A percentile compares a stretch with the other conserved stretches of the same genome.
These are phyloP conservation scores for Wickerhamiella sorbophila DNA, from an alignment of 805 yeast species.

Conservation along the genomic window DNA sequence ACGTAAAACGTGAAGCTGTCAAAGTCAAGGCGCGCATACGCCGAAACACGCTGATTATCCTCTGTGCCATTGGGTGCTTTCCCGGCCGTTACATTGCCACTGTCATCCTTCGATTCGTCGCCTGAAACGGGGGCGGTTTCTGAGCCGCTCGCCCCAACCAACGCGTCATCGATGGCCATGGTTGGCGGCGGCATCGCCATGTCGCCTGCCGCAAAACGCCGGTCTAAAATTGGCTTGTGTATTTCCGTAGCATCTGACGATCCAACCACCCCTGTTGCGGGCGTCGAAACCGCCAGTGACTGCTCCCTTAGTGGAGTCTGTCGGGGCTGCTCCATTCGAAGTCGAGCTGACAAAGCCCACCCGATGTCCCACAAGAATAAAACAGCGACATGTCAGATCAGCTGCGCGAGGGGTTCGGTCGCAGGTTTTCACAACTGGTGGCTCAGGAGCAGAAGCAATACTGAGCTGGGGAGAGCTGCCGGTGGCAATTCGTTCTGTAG, in stretches of 20 bases:
- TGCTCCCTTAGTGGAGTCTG: not conserved
- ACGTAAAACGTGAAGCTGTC: constrained; percentile 89
- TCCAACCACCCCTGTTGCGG: not conserved
- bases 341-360: constrained; percentile 1
- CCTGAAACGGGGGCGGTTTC: constrained; percentile 6
- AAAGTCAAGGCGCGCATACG: constrained; percentile 55
- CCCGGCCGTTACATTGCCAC: not conserved
- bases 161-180: not conserved
- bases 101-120: constrained; percentile 4
- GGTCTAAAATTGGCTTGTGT: not conserved
- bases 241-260: constrained; percentile 2
- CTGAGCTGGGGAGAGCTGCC: too few species aligned
- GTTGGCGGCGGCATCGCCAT: constrained; percentile 1
- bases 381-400: not conserved
- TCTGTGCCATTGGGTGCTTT: constrained; percentile 4
- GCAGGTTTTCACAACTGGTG: too few species aligned
- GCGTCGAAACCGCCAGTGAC: not conserved
- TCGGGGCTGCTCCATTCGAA: constrained; percentile 1
- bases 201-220: not conserved
- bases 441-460: too few species aligned
- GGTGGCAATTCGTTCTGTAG: too few species aligned
- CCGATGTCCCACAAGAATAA: not conserved
- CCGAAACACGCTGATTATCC: constrained; percentile 26
- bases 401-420: too few species aligned
- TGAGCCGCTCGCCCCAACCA: constrained; percentile 3